A percentile compares a stretch with the other conserved stretches of the same genome.
Conservation (phyloP, 2,329 filamentous ascomycete genomes). For the Scortechinia acanthostroma region DNA sequence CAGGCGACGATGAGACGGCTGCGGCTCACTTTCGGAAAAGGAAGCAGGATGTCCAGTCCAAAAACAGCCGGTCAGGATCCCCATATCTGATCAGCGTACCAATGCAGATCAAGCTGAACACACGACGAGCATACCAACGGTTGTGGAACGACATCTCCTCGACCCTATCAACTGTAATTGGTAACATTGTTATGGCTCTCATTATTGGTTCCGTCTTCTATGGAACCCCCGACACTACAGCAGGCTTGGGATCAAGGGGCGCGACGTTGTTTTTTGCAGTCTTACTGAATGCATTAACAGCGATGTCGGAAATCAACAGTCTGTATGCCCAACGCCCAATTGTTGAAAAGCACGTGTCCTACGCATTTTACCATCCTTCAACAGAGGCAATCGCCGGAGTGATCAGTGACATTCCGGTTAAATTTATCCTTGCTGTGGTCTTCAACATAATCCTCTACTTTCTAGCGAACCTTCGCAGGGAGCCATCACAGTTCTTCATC, state of each 20-base stretch:
- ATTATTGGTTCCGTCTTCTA: conserved; percentile 58
- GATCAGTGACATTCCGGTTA: conserved; percentile 43
- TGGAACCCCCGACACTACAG: conserved; percentile 36
- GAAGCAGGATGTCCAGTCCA: conserved; percentile 41
- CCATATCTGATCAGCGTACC: conserved; percentile 47
- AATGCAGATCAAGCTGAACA: conserved; percentile 44
- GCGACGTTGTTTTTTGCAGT: conserved; percentile 53
- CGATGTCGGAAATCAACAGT: conserved; percentile 43
- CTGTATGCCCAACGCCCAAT: conserved; percentile 35
- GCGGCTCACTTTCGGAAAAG: conserved; percentile 32
- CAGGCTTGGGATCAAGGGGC: conserved; percentile 43
- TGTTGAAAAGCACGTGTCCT: conserved; percentile 33
- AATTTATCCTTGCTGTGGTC: conserved; percentile 35
- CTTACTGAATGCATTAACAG: conserved; percentile 47
- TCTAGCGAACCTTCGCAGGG: conserved; percentile 40
- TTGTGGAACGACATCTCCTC: conserved; percentile 42
- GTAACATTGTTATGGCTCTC: conserved; percentile 45
- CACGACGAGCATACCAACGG: conserved; percentile 38
- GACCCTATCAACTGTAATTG: conserved; percentile 32
- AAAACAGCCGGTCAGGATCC: conserved; percentile 42
- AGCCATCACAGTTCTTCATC: conserved; percentile 66
- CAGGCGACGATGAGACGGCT: conserved; percentile 25
- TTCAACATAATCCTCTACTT: conserved; percentile 56
- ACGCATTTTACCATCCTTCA: conserved; percentile 17
- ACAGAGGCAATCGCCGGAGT: conserved; percentile 15